Evolutionary conservation across 371 early-diverging fungal genomes (phyloP).

Genomic region (Nematocida major): DNA sequence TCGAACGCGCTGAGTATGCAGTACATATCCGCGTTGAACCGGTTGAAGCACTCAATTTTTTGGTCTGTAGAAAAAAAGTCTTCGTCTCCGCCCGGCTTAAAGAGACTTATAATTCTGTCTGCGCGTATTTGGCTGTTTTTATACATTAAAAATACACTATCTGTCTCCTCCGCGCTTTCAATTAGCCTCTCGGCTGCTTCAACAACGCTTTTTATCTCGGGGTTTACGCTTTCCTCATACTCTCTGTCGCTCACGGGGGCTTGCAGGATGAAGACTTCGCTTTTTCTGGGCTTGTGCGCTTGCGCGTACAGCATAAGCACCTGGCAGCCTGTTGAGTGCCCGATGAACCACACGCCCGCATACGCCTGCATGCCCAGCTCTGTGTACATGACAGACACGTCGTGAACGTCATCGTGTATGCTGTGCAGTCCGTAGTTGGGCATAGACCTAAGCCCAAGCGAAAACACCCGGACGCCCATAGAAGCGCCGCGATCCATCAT

Average conservation of each 20-base stretch:
- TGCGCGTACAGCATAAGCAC: slow-evolving; percentile 39
- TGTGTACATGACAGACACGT: slow-evolving; percentile 1
- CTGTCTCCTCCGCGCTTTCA: slow-evolving; percentile 14
- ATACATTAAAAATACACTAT: slow-evolving; percentile 25
- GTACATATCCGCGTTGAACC: slow-evolving; percentile 15
- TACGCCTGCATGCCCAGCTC: neutral
- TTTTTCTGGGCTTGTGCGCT: neutral
- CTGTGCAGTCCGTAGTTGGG: slow-evolving; percentile 5
- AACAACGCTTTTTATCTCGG: slow-evolving; percentile 12
- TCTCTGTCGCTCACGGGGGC: slow-evolving; percentile 65
- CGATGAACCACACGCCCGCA: slow-evolving; percentile 46
- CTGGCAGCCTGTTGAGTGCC: slow-evolving; percentile 64
- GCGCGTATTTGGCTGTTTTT: neutral
- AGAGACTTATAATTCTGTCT: slow-evolving; percentile 53
- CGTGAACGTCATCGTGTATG: slow-evolving; percentile 33
- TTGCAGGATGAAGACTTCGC: slow-evolving; percentile 49
- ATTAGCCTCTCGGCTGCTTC: slow-evolving; percentile 19
- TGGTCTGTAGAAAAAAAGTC: slow-evolving; percentile 58
- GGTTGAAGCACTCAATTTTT: slow-evolving; percentile 33
- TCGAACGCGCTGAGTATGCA: slow-evolving; percentile 54
- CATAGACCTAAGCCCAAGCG: slow-evolving; percentile 18
- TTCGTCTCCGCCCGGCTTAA: slow-evolving; percentile 50
- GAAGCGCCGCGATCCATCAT: neutral
- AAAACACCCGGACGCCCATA: neutral
- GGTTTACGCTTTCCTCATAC: slow-evolving; percentile 48